Conservation (phyloP, 306 rosid species). For the Phaseolus lunatus region DNA sequence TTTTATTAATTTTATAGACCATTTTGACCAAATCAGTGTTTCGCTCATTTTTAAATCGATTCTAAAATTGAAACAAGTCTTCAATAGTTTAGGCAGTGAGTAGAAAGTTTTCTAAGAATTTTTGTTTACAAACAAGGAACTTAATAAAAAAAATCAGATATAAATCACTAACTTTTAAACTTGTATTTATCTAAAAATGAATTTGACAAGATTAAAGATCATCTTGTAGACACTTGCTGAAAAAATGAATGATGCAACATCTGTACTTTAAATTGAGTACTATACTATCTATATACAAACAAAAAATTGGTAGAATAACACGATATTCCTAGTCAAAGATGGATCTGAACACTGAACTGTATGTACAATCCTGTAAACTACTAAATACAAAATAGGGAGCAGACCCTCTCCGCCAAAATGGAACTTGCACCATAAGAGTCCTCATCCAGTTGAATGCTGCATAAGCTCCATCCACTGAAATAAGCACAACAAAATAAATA, state of each 20-base stretch:
- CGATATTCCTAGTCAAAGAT: constrained; percentile 2
- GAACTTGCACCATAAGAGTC: background rate
- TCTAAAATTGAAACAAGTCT: too few species aligned
- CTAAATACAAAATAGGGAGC: constrained; percentile 1
- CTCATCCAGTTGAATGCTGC: constrained; percentile 56
- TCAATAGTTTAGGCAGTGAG: too few species aligned
- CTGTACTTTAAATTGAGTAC: too few species aligned
- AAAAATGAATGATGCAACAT: too few species aligned
- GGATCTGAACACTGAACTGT: constrained; percentile 13
- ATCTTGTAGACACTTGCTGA: too few species aligned
- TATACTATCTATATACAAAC: background rate
- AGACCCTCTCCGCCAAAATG: background rate
- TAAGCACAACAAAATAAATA: constrained; percentile 33
- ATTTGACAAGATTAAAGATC: too few species aligned
- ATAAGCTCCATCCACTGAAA: constrained; percentile 95
- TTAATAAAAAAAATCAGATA: too few species aligned
- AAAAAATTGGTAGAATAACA: background rate
- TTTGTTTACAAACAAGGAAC: too few species aligned
- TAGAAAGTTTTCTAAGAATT: too few species aligned
- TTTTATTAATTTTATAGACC: too few species aligned
- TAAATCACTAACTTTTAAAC: too few species aligned
- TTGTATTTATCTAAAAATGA: background rate
- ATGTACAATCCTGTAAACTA: background rate
- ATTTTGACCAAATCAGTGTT: too few species aligned
- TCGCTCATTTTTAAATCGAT: background rate